Evolutionary conservation across 1,139 yeast species (phyloP).

Genomic region (Hansenula lynferdii): DNA sequence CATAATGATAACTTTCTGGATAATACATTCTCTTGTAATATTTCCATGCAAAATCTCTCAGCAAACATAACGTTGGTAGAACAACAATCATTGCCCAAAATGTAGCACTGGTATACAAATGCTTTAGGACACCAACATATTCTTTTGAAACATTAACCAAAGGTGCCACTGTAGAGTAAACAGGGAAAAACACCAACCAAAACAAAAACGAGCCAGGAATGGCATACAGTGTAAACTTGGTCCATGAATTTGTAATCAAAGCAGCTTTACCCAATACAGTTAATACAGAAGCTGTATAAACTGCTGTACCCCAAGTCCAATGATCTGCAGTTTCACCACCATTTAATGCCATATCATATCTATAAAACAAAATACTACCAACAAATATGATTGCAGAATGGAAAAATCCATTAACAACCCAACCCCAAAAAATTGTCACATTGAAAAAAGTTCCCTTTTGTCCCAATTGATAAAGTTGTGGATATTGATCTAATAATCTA

Average conservation of each 20-base stretch:
- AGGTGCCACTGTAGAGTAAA: slow-evolving; percentile 85
- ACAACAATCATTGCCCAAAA: slow-evolving; percentile 86
- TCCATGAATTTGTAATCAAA: slow-evolving; percentile 88
- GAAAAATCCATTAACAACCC: slow-evolving; percentile 93
- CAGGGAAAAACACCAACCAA: slow-evolving; percentile 86
- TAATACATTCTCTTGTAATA: slow-evolving; percentile 86
- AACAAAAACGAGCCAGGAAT: slow-evolving; percentile 89
- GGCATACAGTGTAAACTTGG: slow-evolving; percentile 84
- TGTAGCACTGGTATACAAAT: slow-evolving; percentile 69
- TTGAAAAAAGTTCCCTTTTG: slow-evolving; percentile 87
- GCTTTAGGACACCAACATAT: slow-evolving; percentile 73
- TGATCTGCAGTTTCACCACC: slow-evolving; percentile 78
- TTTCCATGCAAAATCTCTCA: slow-evolving; percentile 92
- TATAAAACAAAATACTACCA: slow-evolving; percentile 65
- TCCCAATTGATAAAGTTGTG: slow-evolving; percentile 88
- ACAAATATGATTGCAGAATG: slow-evolving; percentile 86
- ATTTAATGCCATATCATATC: slow-evolving; percentile 59
- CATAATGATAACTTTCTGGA: slow-evolving; percentile 92
- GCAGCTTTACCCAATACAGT: slow-evolving; percentile 97
- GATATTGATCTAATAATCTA: slow-evolving; percentile 82
- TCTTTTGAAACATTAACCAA: slow-evolving; percentile 76
- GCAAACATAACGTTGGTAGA: slow-evolving; percentile 69
- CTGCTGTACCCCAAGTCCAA: slow-evolving; percentile 94
- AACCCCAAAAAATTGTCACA: slow-evolving; percentile 92
- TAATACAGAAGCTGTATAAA: slow-evolving; percentile 81